Conservation (phyloP, 2,329 filamentous ascomycete species). For the Clonostachys solani region DNA sequence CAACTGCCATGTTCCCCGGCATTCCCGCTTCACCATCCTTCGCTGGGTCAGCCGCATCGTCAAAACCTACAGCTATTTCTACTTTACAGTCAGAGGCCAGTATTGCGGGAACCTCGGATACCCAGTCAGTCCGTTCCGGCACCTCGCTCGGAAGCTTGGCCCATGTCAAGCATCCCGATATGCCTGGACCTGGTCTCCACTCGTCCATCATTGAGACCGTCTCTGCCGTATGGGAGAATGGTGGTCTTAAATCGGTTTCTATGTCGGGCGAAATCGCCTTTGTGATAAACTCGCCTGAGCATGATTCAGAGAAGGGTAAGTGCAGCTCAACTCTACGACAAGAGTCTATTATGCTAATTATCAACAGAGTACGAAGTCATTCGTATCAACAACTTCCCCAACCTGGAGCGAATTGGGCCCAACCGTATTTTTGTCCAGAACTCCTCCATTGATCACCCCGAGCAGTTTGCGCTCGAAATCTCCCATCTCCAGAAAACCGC, state of each 20-base stretch:
- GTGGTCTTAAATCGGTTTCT: constrained; percentile 64
- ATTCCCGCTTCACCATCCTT: constrained; percentile 6
- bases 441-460: constrained; percentile 57
- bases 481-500: constrained; percentile 68
- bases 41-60: constrained; percentile 6
- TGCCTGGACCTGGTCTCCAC: constrained; percentile 75
- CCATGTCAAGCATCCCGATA: constrained; percentile 75
- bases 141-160: constrained; percentile 69
- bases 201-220: constrained; percentile 89
- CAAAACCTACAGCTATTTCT: constrained; percentile 42
- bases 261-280: constrained; percentile 88
- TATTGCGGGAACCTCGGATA: constrained; percentile 65
- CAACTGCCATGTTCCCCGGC: constrained; percentile 8
- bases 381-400: constrained; percentile 80
- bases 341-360: not conserved
- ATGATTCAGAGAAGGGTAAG: constrained; percentile 43
- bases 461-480: constrained; percentile 76
- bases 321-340: constrained; percentile 7
- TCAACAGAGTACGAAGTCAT: constrained; percentile 57
- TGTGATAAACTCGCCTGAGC: constrained; percentile 61
- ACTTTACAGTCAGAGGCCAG: constrained; percentile 60
- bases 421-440: constrained; percentile 89
- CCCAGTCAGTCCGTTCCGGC: constrained; percentile 85
- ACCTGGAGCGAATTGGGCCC: constrained; percentile 87
- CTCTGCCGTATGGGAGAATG: constrained; percentile 77